Evolutionary conservation across 2,329 filamentous ascomycete species (phyloP).

Genomic region (Penicillium sp.): DNA sequence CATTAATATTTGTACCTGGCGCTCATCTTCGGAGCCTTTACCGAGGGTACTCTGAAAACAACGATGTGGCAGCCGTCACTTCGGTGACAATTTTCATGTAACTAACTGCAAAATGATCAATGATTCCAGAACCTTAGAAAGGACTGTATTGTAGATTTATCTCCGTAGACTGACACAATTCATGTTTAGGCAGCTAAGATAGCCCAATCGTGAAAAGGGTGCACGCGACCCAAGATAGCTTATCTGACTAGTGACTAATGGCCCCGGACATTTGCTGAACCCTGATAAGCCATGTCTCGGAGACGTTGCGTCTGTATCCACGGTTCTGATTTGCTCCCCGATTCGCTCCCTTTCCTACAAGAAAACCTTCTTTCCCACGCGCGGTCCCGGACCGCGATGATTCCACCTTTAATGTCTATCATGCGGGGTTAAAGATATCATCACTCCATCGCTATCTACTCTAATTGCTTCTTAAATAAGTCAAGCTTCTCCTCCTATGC

Average conservation of each 20-base stretch:
- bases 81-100: constrained; percentile 25
- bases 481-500: background rate
- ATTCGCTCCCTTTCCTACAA: background rate
- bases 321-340: background rate
- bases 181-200: background rate
- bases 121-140: background rate
- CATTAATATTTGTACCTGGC: constrained; percentile 25
- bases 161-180: no score
- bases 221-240: background rate
- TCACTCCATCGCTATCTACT: background rate
- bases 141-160: no score
- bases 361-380: constrained; percentile 6
- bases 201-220: no score
- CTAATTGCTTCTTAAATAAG: background rate
- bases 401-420: constrained; percentile 6
- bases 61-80: constrained; percentile 38
- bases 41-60: background rate
- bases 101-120: constrained; percentile 9
- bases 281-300: constrained; percentile 14
- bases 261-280: background rate
- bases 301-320: background rate
- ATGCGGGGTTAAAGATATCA: constrained; percentile 21
- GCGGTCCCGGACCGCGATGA: constrained; percentile 27
- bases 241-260: constrained; percentile 2
- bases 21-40: constrained; percentile 26